Conservation (phyloP, 164 flowering plant species). For the Piper longum region DNA sequence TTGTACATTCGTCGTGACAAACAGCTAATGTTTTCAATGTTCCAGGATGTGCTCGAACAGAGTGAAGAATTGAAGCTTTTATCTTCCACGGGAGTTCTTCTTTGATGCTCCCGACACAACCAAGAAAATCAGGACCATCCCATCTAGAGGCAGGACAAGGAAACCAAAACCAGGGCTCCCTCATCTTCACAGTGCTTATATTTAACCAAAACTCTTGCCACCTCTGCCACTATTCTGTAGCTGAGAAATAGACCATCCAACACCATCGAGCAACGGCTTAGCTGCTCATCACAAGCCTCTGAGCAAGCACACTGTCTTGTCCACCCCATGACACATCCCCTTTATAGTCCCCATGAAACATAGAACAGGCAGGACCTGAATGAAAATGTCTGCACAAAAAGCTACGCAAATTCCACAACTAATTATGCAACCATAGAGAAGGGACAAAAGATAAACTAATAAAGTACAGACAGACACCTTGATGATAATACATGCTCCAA, state of each 20-base stretch:
- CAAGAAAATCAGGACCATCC: slow-evolving; percentile 71
- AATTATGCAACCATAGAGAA: slow-evolving; percentile 1
- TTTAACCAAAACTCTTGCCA: slow-evolving; percentile 33
- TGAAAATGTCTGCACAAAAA: too few species aligned
- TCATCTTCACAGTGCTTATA: slow-evolving; percentile 25
- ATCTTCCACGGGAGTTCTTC: slow-evolving; percentile 95
- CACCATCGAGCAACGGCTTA: slow-evolving; percentile 70
- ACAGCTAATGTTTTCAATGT: slow-evolving; percentile 69
- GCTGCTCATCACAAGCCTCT: slow-evolving; percentile 29
- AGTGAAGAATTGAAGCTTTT: slow-evolving; percentile 60
- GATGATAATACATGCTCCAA: not conserved
- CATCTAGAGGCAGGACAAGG: slow-evolving; percentile 64
- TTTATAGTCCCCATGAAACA: slow-evolving; percentile 74
- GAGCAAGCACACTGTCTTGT: slow-evolving; percentile 26
- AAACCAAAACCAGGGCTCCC: slow-evolving; percentile 93
- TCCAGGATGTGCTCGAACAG: slow-evolving; percentile 88
- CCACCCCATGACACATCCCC: slow-evolving; percentile 46
- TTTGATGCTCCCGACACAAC: slow-evolving; percentile 58
- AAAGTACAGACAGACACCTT: too few species aligned
- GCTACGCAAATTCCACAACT: slow-evolving; percentile 16
- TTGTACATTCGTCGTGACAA: slow-evolving; percentile 62
- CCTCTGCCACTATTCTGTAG: slow-evolving; percentile 60
- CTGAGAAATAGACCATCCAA: slow-evolving; percentile 94
- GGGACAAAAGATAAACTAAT: too few species aligned
- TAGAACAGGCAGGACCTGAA: too few species aligned